These are phyloP conservation scores for Globisporangium nunn DNA, from an alignment of 352 stramenopile genomes.

Conservation along the genomic window DNA sequence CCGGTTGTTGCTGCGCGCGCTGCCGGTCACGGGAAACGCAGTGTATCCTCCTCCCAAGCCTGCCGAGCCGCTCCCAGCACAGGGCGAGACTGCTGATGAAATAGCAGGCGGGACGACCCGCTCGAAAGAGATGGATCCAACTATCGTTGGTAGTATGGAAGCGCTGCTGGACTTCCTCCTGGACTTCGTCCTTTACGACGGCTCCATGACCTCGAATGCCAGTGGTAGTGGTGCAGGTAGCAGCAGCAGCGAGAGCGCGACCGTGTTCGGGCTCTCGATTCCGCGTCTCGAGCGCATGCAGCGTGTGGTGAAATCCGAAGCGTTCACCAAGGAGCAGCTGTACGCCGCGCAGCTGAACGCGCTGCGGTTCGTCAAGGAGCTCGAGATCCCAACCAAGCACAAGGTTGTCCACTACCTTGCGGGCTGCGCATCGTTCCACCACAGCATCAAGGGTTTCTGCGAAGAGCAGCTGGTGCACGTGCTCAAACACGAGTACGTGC, in stretches of 20 bases:
- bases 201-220: constrained; percentile 3
- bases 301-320: constrained; percentile 29
- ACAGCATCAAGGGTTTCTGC: constrained; percentile 59
- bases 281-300: constrained; percentile 44
- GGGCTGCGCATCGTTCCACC: constrained; percentile 52
- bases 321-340: constrained; percentile 35
- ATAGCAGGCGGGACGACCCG: neutral
- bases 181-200: constrained; percentile 57
- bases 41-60: constrained; percentile 11
- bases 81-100: neutral
- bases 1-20: constrained; percentile 40
- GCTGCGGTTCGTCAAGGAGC: constrained; percentile 56
- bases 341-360: constrained; percentile 54
- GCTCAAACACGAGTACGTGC: constrained; percentile 46
- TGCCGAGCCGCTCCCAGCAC: neutral
- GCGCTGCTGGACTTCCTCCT: constrained; percentile 66
- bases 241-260: constrained; percentile 2
- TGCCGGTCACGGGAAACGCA: constrained; percentile 27
- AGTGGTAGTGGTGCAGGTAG: neutral
- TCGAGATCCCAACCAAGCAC: constrained; percentile 23
- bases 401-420: constrained; percentile 51
- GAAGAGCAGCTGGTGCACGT: constrained; percentile 59
- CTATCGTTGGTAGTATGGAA: constrained; percentile 21
- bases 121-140: constrained; percentile 3
- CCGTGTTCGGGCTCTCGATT: constrained; percentile 34